Percentiles rank a stretch among this genome's conserved stretches.
These are phyloP conservation scores for Ambrosia artemisiifolia DNA, from an alignment of 129 eudicot species.

Conservation along the genomic window DNA sequence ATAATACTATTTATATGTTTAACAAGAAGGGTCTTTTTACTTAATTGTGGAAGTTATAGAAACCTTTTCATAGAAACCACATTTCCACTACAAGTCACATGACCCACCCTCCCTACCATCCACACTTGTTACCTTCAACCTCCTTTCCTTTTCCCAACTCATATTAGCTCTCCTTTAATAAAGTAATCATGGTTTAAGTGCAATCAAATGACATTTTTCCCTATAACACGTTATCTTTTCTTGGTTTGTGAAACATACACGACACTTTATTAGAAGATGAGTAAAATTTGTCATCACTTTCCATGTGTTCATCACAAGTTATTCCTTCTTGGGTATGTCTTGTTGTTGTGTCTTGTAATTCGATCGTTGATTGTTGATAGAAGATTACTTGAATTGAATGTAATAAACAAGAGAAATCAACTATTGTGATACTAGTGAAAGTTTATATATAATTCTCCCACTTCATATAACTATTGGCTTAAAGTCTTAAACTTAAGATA, in stretches of 20 bases:
- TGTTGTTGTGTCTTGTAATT: background rate
- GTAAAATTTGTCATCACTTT: conserved; percentile 4
- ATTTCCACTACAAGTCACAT: conserved; percentile 14
- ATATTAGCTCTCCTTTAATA: background rate
- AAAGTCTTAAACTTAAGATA: background rate
- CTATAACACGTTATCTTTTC: background rate
- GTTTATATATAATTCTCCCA: too few relatives aligned
- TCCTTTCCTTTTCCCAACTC: background rate
- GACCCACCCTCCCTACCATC: conserved; percentile 26
- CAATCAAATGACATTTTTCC: conserved; percentile 1
- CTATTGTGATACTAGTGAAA: too few relatives aligned
- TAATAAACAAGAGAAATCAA: too few relatives aligned
- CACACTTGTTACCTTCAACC: conserved; percentile 20
- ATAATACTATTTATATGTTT: background rate
- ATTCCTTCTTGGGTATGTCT: too few relatives aligned
- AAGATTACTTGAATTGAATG: too few relatives aligned
- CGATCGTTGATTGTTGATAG: too few relatives aligned
- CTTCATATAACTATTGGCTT: background rate
- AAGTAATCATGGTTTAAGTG: background rate
- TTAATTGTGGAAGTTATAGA: background rate
- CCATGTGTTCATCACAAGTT: background rate
- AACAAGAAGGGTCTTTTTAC: background rate
- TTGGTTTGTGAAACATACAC: background rate
- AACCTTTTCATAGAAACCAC: background rate
- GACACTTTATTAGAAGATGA: background rate